Conservation (phyloP, 2,329 filamentous ascomycete genomes). For the Geosmithia flava region DNA sequence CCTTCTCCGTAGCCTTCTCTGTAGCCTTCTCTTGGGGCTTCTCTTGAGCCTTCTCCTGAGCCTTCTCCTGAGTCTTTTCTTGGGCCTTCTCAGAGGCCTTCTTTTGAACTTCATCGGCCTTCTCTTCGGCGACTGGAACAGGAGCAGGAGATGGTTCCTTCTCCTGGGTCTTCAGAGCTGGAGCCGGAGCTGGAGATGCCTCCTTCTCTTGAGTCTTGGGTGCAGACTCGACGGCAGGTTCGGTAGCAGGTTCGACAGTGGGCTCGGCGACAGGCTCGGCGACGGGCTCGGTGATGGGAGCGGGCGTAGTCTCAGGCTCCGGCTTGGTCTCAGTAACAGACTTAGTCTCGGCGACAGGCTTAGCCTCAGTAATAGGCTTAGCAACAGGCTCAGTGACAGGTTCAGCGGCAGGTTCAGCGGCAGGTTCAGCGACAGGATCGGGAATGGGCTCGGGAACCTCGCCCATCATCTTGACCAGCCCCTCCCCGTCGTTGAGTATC, state of each 20-base stretch:
- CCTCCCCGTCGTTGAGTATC: slow-evolving; percentile 31
- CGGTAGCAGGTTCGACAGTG: too few species aligned
- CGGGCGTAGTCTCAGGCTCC: too few species aligned
- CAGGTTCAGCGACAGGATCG: not conserved
- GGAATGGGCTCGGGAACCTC: not conserved
- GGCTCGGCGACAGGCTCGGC: not conserved
- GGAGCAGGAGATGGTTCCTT: not conserved
- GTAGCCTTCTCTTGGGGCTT: too few species aligned
- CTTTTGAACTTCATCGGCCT: too few species aligned
- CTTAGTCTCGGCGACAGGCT: too few species aligned
- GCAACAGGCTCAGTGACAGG: not conserved
- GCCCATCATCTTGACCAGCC: slow-evolving; percentile 26
- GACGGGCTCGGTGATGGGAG: not conserved
- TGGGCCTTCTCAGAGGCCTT: too few species aligned
- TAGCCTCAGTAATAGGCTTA: too few species aligned
- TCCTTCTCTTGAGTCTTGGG: not conserved
- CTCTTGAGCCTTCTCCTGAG: too few species aligned
- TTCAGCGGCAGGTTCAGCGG: not conserved
- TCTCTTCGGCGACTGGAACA: too few species aligned
- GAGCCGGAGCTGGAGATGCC: not conserved
- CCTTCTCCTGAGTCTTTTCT: too few species aligned
- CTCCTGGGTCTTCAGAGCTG: not conserved
- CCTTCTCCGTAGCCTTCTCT: too few species aligned
- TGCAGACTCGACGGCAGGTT: not conserved
- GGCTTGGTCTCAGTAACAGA: too few species aligned